These are phyloP conservation scores for Vicia villosa DNA, from an alignment of 306 rosid genomes.

Conservation along the genomic window DNA sequence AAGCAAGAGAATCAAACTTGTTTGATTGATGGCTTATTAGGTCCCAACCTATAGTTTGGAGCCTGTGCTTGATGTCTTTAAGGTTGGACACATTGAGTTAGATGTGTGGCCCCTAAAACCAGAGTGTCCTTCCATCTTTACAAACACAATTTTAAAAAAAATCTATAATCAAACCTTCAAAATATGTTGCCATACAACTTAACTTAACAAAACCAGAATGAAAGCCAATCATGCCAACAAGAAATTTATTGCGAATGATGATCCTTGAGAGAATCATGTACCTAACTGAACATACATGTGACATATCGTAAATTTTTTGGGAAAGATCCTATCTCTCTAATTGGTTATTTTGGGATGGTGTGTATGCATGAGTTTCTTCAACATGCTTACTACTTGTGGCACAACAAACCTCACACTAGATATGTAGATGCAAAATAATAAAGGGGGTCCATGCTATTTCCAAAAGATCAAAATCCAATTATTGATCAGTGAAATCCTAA, in stretches of 20 bases:
- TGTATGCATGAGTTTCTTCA: constrained; percentile 20
- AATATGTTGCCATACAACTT: not conserved
- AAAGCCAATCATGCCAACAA: not conserved
- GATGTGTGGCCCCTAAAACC: constrained; percentile 16
- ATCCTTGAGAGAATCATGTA: not conserved
- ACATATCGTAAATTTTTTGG: not conserved
- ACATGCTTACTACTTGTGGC: not conserved
- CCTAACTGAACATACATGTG: constrained; percentile 14
- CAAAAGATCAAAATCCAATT: not conserved
- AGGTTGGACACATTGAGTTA: constrained; percentile 6
- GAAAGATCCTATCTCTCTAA: not conserved
- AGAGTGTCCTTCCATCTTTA: constrained; percentile 5
- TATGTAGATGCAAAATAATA: not conserved
- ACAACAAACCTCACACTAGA: constrained; percentile 7
- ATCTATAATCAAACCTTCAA: not conserved
- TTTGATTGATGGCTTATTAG: not conserved
- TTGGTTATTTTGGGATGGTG: not conserved
- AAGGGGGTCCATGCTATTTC: constrained; percentile 10
- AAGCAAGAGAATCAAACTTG: not conserved
- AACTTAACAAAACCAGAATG: not conserved
- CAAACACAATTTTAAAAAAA: not conserved
- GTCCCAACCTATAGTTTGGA: constrained; percentile 18
- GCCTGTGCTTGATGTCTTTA: not conserved
- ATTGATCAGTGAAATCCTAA: not conserved
- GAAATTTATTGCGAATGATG: constrained; percentile 3